These are phyloP conservation scores for Raphidocelis subcapitata DNA, from an alignment of 139 green algal genomes.

Conservation along the genomic window DNA sequence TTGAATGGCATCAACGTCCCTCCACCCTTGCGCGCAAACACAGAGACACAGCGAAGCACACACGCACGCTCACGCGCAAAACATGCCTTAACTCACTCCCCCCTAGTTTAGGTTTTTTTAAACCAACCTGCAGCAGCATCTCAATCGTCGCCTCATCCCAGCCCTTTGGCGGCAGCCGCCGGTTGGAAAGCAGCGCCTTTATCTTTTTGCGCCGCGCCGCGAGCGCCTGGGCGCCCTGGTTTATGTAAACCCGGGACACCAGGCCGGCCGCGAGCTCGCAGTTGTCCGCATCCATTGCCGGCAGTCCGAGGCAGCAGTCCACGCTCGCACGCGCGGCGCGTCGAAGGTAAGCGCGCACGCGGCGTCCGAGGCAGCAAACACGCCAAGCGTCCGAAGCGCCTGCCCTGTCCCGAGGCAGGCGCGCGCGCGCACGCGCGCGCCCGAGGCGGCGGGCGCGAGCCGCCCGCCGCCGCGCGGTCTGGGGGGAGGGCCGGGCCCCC, in stretches of 20 bases:
- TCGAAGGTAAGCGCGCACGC: no score
- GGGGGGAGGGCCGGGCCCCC: not conserved
- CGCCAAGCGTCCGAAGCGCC: not conserved
- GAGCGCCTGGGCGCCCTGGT: conserved; percentile 67
- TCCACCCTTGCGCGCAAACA: not conserved
- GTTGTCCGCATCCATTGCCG: conserved; percentile 66
- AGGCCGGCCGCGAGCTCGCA: conserved; percentile 51
- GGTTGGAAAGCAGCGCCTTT: conserved; percentile 42
- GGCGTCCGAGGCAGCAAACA: not conserved
- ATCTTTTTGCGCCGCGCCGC: conserved; percentile 19
- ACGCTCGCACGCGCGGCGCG: not conserved
- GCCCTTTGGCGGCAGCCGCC: conserved; percentile 65
- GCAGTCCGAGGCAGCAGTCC: no score
- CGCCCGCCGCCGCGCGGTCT: no score
- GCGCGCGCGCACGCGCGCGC: no score
- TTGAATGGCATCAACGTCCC: not conserved
- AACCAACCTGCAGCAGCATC: conserved; percentile 70
- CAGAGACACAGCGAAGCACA: not conserved
- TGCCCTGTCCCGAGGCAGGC: no score
- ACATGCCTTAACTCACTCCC: not conserved
- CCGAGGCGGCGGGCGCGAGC: no score
- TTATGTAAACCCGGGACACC: conserved; percentile 70
- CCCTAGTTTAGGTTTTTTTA: not conserved
- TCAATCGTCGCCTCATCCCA: conserved; percentile 92
- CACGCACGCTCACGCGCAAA: not conserved